Evolutionary conservation across 1,139 yeast genomes (phyloP), one percentile per base, ranked within the genome.

Genomic region (Petasospora fabianii): DNA sequence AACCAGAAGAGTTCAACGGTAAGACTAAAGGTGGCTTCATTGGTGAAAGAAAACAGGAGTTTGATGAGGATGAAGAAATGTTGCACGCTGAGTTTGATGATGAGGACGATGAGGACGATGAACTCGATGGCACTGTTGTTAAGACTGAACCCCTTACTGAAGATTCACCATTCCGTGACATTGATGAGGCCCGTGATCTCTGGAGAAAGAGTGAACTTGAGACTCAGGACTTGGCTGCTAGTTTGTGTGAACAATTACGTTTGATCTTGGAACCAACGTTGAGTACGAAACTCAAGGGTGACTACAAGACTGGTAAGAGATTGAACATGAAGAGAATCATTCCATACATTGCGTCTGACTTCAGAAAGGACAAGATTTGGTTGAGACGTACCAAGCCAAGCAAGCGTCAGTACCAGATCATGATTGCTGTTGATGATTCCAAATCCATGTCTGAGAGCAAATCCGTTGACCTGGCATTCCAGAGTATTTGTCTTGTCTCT

Each of bases 341-440:
- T 56, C 96, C 98, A 12, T 94, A 92, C 64, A 92, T 94, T 68
- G 98, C 99, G 1, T 85, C 96, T 35, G 96, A 90, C 57, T 94
- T 88, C 76, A 81, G 96, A 57, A 92, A 92, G 62, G 99, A 94
- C 63, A 94, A 94, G 69, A 94, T 94, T 47, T 94, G 99, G 99
- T 73, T 94, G 67, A 78, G 97, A 59, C 80, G 99, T 64, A 90
- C 97, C 8, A 92, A 92, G 60, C 99, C 98, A 39, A 85, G 96
- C 49, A 92, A 94, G 66, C 80, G 99, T 55, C 95, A 90, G 60
- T 94, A 92, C 62, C 98, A 94, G 66, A 84, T 94, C 48, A 86
- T 94, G 97, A 84, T 94, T 51, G 92, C 98, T 0, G 86, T 94
- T 35, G 99, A 94, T 66, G 96, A 94, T 60, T 92, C 98, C 32